phyloP scores from a whole-genome alignment of 257 asterid genomes.

The Sherardia arvensis region DNA sequence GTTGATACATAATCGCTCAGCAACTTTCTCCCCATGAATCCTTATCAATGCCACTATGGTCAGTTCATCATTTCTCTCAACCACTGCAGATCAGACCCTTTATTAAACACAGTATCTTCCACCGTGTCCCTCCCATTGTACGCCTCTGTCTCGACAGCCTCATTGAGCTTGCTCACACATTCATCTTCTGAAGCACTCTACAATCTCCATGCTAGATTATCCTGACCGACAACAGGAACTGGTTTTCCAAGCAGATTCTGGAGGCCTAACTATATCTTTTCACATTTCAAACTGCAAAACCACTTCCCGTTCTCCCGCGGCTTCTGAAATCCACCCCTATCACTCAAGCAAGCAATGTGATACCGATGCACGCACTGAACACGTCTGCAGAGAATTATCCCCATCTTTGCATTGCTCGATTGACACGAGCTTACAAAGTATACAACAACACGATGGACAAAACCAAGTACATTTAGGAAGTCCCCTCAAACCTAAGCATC shows the following conservation, averaged over 20 bases:
- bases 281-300: constrained; percentile 63
- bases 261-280: constrained; percentile 62
- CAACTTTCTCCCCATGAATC: constrained; percentile 71
- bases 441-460: no score
- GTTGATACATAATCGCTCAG: constrained; percentile 84
- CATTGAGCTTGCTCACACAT: constrained; percentile 39
- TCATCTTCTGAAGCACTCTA: constrained; percentile 33
- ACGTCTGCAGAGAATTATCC: no score
- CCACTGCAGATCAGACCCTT: constrained; percentile 70
- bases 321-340: constrained; percentile 19
- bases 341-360: constrained; percentile 56
- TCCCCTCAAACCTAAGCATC: no score
- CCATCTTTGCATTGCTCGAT: no score
- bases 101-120: constrained; percentile 72
- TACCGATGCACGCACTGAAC: constrained; percentile 11
- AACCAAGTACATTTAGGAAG: no score
- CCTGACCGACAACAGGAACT: constrained; percentile 37
- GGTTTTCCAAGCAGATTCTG: constrained; percentile 44
- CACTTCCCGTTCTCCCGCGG: constrained; percentile 31
- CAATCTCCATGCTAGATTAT: constrained; percentile 61
- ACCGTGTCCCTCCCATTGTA: constrained; percentile 60
- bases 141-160: constrained; percentile 72
- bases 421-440: no score
- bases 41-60: constrained; percentile 64
- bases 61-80: constrained; percentile 71